phyloP scores from a whole-genome alignment of 345 rosid genomes.

The Syzygium aromaticum region DNA sequence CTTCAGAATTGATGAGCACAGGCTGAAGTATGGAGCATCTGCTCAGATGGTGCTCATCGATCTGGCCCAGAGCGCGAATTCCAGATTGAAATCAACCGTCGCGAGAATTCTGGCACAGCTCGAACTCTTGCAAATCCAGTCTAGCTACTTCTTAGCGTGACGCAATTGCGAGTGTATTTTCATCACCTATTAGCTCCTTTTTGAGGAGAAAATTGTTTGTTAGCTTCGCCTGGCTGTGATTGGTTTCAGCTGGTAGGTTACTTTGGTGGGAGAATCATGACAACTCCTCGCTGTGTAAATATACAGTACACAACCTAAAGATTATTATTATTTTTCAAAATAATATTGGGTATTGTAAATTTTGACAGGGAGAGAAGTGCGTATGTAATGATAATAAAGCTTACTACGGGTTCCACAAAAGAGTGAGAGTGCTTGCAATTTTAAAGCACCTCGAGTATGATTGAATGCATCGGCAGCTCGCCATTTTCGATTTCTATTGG shows the following conservation, averaged over 20 bases:
- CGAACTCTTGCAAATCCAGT: conserved; percentile 46
- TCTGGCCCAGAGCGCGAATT: conserved; percentile 43
- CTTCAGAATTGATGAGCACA: conserved; percentile 32
- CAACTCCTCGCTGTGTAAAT: neutral
- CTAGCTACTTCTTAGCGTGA: conserved; percentile 43
- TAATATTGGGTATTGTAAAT: neutral
- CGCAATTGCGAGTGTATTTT: neutral
- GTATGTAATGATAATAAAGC: neutral
- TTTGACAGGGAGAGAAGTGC: neutral
- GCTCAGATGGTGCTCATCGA: conserved; percentile 53
- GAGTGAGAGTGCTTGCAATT: neutral
- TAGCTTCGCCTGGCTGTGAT: neutral
- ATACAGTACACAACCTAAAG: neutral
- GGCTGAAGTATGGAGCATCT: conserved; percentile 25
- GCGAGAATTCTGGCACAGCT: conserved; percentile 48
- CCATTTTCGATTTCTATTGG: neutral
- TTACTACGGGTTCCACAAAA: neutral
- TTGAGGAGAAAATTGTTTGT: neutral
- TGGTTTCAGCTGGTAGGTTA: neutral
- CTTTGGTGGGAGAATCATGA: neutral
- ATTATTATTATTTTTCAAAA: neutral
- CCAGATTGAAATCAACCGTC: conserved; percentile 30
- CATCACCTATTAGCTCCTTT: neutral
- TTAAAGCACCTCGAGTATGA: neutral
- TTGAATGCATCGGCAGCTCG: neutral